Conservation (phyloP, 306 rosid species). For the Cucurbita maxima region DNA sequence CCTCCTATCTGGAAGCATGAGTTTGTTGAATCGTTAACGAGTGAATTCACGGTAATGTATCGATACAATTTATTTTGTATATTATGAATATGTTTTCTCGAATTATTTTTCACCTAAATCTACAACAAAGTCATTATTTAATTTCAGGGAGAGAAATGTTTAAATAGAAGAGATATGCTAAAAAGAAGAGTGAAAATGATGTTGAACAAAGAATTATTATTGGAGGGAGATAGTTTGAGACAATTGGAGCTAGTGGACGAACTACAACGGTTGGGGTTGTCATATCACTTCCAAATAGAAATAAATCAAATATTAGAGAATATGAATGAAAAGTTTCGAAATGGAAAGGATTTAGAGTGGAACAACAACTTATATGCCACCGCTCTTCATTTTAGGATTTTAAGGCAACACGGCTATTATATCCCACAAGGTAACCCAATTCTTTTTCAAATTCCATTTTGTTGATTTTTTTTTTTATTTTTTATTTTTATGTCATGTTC, state of each 20-base stretch:
- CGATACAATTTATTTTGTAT: background rate
- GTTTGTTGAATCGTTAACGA: background rate
- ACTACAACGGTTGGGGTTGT: conserved; percentile 24
- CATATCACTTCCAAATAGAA: conserved; percentile 17
- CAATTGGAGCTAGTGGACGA: conserved; percentile 16
- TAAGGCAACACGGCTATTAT: conserved; percentile 19
- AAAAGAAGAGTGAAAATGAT: conserved; percentile 8
- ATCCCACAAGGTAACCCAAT: conserved; percentile 8
- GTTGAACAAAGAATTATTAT: background rate
- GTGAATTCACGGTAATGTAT: background rate
- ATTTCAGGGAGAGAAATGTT: background rate
- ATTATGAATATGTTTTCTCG: too few relatives aligned
- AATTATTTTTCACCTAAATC: too few relatives aligned
- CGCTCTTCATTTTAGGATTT: conserved; percentile 18
- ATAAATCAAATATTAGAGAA: background rate
- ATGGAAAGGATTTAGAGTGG: background rate
- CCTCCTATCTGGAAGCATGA: background rate
- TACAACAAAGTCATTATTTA: too few relatives aligned
- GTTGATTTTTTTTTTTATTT: too few relatives aligned
- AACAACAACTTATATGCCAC: conserved; percentile 4
- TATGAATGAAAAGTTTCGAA: background rate
- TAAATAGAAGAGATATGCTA: background rate
- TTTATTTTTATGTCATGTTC: too few relatives aligned
- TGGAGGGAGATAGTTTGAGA: background rate
- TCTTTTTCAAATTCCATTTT: too few relatives aligned